These are phyloP conservation scores for Hibiscus mutabilis DNA, from an alignment of 345 rosid genomes.

Conservation along the genomic window DNA sequence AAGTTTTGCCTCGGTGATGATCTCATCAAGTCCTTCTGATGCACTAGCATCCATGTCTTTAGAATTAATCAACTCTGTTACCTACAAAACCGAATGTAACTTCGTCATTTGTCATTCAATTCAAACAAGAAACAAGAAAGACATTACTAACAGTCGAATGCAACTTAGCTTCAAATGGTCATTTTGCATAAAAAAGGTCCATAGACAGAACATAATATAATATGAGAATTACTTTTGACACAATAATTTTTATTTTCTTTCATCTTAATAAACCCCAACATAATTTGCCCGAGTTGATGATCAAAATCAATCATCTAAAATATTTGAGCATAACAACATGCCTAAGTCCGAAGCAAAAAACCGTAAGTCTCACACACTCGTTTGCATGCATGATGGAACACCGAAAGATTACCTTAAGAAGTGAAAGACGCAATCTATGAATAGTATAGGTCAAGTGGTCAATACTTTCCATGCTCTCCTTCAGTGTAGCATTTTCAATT, in stretches of 20 bases:
- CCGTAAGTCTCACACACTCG: background rate
- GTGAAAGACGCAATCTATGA: constrained; percentile 75
- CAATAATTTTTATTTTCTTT: background rate
- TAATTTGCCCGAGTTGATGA: background rate
- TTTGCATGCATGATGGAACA: background rate
- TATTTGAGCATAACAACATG: background rate
- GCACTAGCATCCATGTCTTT: constrained; percentile 27
- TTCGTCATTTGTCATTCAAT: background rate
- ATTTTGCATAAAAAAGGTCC: background rate
- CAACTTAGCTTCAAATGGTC: background rate
- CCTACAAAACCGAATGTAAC: constrained; percentile 35
- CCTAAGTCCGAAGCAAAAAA: background rate
- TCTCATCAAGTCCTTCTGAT: constrained; percentile 43
- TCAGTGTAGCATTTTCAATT: constrained; percentile 86
- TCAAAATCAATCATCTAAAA: background rate
- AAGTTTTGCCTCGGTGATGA: constrained; percentile 62
- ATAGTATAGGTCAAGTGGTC: constrained; percentile 69
- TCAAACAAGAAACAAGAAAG: constrained; percentile 2
- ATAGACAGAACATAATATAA: background rate
- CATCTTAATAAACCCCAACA: background rate
- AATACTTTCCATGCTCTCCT: constrained; percentile 77
- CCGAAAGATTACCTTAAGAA: constrained; percentile 49
- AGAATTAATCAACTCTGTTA: constrained; percentile 35
- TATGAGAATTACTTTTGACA: background rate
- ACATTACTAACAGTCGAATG: background rate